Evolutionary conservation across 179 eudicot species (phyloP).

Genomic region (Camellia oleifera): DNA sequence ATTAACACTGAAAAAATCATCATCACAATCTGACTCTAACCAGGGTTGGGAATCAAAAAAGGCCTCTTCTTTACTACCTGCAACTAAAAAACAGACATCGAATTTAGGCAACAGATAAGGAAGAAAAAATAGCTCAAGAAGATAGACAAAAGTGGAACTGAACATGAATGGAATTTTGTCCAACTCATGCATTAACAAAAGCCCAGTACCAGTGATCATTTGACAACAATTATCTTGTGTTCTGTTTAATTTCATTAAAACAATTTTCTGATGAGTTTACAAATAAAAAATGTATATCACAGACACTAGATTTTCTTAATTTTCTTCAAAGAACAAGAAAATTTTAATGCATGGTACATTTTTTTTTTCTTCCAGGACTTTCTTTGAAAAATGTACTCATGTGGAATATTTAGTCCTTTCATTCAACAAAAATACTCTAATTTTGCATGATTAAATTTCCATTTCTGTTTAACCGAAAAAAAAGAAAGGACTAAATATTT

Average conservation of each 20-base stretch:
- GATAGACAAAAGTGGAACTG: slow-evolving; percentile 1
- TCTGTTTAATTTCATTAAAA: neutral
- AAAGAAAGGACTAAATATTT: neutral
- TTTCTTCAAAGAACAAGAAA: no score
- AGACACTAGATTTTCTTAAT: neutral
- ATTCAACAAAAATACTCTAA: no score
- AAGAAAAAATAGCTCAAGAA: neutral
- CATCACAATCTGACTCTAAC: slow-evolving; percentile 92
- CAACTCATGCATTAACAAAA: neutral
- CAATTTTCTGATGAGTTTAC: neutral
- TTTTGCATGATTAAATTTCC: no score
- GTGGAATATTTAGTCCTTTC: no score
- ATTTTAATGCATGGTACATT: no score
- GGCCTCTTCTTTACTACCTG: slow-evolving; percentile 88
- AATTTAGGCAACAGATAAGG: neutral
- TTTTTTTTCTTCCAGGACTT: no score
- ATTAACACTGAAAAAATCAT: slow-evolving; percentile 79
- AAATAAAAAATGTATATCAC: neutral
- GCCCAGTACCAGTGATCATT: neutral
- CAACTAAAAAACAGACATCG: slow-evolving; percentile 1
- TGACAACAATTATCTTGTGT: no score
- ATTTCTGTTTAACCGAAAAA: no score
- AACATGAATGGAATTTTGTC: neutral
- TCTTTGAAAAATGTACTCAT: no score
- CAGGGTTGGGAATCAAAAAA: slow-evolving; percentile 85